These are phyloP conservation scores for Debaryomycetaceae sp. DNA, from an alignment of 1,139 yeast genomes.

Conservation along the genomic window DNA sequence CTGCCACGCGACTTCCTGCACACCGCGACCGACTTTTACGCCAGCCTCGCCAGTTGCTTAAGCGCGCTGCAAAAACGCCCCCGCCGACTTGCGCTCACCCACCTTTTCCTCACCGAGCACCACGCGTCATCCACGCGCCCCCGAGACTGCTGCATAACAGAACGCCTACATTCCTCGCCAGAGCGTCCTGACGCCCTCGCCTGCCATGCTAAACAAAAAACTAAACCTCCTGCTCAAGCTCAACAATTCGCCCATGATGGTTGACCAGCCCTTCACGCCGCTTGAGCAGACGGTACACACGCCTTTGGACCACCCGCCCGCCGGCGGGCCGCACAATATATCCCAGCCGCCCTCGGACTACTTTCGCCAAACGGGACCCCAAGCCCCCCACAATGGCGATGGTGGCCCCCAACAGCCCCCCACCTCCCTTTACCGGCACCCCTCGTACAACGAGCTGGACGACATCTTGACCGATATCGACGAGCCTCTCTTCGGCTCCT, in stretches of 20 bases:
- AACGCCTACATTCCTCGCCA: too few relatives aligned
- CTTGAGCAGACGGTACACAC: slow-evolving; percentile 42
- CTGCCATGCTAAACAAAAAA: slow-evolving; percentile 8
- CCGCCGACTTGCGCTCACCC: too few relatives aligned
- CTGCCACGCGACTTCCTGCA: too few relatives aligned
- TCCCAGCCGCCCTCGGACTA: slow-evolving; percentile 2
- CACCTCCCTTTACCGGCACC: slow-evolving; percentile 21
- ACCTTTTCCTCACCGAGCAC: too few relatives aligned
- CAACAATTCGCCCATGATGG: slow-evolving; percentile 5
- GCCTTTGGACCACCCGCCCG: slow-evolving; percentile 37
- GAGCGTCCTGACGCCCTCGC: not conserved
- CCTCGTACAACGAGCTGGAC: slow-evolving; percentile 37
- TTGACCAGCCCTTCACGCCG: slow-evolving; percentile 37
- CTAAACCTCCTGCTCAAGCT: slow-evolving; percentile 8
- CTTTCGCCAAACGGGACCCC: slow-evolving; percentile 2
- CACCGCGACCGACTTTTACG: too few relatives aligned
- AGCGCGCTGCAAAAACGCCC: too few relatives aligned
- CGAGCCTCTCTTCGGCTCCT: slow-evolving; percentile 20
- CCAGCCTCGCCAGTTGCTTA: too few relatives aligned
- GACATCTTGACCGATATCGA: slow-evolving; percentile 41
- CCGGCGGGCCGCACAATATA: slow-evolving; percentile 8
- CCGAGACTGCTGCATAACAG: too few relatives aligned
- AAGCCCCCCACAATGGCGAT: slow-evolving; percentile 7
- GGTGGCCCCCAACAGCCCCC: not conserved
- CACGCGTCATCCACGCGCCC: too few relatives aligned